Conservation (phyloP, 208 protist species). For the Trypanosoma melophagium region DNA sequence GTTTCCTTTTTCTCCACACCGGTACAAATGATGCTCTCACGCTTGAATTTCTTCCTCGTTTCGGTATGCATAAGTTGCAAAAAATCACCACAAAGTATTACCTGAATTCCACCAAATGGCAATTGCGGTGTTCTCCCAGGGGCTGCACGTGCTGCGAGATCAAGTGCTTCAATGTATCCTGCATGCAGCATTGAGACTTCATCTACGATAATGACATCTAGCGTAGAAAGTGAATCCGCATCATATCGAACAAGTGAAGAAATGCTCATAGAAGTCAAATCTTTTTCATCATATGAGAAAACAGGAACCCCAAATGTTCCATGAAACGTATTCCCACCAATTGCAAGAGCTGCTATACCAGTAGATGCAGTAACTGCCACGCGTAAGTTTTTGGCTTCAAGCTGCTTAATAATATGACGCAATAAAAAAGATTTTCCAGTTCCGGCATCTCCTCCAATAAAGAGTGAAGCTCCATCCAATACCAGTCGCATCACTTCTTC, state of each 20-base stretch:
- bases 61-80: constrained; percentile 56
- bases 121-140: constrained; percentile 25
- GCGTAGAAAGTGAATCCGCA: constrained; percentile 20
- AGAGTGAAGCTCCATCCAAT: constrained; percentile 57
- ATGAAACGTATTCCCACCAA: constrained; percentile 81
- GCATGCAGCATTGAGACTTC: constrained; percentile 80
- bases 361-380: constrained; percentile 68
- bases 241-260: constrained; percentile 22
- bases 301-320: constrained; percentile 61
- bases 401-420: constrained; percentile 29
- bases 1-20: constrained; percentile 9
- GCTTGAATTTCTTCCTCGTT: not conserved
- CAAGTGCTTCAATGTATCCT: constrained; percentile 49
- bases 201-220: constrained; percentile 79
- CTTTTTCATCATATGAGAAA: constrained; percentile 18
- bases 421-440: constrained; percentile 73
- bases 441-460: constrained; percentile 71
- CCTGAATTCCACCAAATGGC: constrained; percentile 83
- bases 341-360: constrained; percentile 63
- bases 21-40: constrained; percentile 8
- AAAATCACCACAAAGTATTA: constrained; percentile 88
- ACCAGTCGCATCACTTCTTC: constrained; percentile 31
- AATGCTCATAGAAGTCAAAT: not conserved
- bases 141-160: constrained; percentile 34
- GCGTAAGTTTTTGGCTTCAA: constrained; percentile 27